These are phyloP conservation scores for Saposhnikovia divaricata DNA, from an alignment of 129 eudicot genomes.

Conservation along the genomic window DNA sequence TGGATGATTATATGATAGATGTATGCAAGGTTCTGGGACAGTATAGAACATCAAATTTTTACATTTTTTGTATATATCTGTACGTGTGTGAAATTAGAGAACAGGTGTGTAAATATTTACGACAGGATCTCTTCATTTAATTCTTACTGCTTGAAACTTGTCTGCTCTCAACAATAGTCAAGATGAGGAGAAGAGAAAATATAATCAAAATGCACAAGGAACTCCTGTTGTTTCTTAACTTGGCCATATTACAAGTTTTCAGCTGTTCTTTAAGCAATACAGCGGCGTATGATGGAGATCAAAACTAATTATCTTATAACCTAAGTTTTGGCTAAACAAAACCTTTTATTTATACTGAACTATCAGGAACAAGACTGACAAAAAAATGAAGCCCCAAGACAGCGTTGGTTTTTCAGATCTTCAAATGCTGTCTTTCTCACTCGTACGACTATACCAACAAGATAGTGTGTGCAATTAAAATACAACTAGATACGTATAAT, in stretches of 20 bases:
- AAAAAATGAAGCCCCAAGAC: background rate
- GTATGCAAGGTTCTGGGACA: background rate
- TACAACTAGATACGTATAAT: background rate
- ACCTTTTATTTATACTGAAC: background rate
- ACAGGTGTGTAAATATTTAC: background rate
- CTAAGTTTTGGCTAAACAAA: background rate
- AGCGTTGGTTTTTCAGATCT: background rate
- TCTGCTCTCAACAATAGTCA: constrained; percentile 10
- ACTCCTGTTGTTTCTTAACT: background rate
- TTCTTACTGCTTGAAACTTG: constrained; percentile 3
- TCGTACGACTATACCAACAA: background rate
- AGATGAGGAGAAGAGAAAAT: constrained; percentile 6
- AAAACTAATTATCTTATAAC: background rate
- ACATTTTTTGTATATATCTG: background rate
- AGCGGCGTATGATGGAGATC: background rate
- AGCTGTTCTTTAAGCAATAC: background rate
- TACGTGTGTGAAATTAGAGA: background rate
- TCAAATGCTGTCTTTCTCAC: background rate
- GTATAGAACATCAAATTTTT: background rate
- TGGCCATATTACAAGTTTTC: background rate
- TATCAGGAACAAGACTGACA: background rate
- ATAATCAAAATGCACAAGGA: background rate
- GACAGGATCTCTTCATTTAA: background rate
- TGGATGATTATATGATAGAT: background rate
- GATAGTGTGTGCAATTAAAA: background rate